Conservation (phyloP, 2,329 filamentous ascomycete species). For the Cordyceps cateniannulata region DNA sequence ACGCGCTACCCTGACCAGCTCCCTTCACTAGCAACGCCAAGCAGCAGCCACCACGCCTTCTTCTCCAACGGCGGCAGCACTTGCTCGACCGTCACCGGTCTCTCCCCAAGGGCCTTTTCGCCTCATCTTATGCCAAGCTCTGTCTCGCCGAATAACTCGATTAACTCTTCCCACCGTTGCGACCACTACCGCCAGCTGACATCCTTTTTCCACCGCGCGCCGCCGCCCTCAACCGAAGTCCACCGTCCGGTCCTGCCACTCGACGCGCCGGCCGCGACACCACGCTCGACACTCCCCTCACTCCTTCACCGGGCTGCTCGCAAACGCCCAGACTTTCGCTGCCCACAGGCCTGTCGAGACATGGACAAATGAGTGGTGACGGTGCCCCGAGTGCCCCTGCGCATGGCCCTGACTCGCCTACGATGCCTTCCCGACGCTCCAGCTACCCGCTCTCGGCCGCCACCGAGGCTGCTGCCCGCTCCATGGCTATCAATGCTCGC, state of each 20-base stretch:
- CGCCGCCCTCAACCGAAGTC: not conserved
- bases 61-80: not conserved
- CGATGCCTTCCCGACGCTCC: slow-evolving; percentile 5
- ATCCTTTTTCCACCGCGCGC: not conserved
- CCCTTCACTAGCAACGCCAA: not conserved
- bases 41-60: slow-evolving; percentile 7
- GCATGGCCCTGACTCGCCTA: slow-evolving; percentile 5
- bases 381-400: slow-evolving; percentile 11
- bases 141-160: not conserved
- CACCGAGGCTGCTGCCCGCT: slow-evolving; percentile 7
- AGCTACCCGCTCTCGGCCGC: slow-evolving; percentile 13
- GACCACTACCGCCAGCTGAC: not conserved
- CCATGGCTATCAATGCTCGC: slow-evolving; percentile 2
- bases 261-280: not conserved
- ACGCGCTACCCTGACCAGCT: not conserved
- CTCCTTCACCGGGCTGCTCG: not conserved
- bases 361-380: slow-evolving; percentile 14
- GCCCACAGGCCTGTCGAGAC: not conserved
- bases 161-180: not conserved
- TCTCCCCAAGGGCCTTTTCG: not conserved
- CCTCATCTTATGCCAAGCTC: not conserved
- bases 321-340: not conserved
- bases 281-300: too few species aligned
- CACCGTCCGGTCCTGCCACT: not conserved
- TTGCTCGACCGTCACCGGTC: not conserved